phyloP scores from a whole-genome alignment of 306 rosid species.

The Luffa aegyptiaca region DNA sequence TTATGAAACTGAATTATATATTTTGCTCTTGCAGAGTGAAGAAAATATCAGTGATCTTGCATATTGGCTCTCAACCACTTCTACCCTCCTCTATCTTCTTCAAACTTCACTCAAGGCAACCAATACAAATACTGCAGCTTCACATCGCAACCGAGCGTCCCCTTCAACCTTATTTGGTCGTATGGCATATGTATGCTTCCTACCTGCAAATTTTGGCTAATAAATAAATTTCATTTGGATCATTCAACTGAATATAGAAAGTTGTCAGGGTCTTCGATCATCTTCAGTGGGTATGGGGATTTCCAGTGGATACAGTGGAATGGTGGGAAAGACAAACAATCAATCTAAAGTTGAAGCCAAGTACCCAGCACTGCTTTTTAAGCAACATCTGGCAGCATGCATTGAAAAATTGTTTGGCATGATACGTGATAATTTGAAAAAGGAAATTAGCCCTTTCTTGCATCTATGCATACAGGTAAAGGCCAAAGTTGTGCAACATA shows the following conservation, averaged over 20 bases:
- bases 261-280: conserved; percentile 59
- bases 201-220: conserved; percentile 8
- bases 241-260: conserved; percentile 6
- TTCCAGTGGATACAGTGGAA: conserved; percentile 83
- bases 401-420: conserved; percentile 71
- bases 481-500: conserved; percentile 1
- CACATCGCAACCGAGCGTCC: conserved; percentile 52
- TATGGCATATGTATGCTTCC: conserved; percentile 68
- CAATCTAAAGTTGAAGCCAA: conserved; percentile 79
- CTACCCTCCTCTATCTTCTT: conserved; percentile 66
- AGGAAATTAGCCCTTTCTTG: conserved; percentile 74
- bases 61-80: conserved; percentile 82
- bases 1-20: not conserved
- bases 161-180: conserved; percentile 70
- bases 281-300: conserved; percentile 61
- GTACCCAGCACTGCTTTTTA: conserved; percentile 73
- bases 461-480: conserved; percentile 77
- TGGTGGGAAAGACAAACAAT: conserved; percentile 55
- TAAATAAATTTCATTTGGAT: not conserved
- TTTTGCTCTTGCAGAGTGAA: conserved; percentile 35
- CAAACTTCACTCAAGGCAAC: conserved; percentile 80
- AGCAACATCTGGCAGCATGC: conserved; percentile 73
- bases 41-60: conserved; percentile 60
- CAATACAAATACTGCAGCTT: conserved; percentile 39
- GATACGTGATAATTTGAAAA: conserved; percentile 74